Percentiles rank a stretch among this genome's conserved stretches.
These are phyloP conservation scores for Umbelopsis sp. DNA, from an alignment of 371 early-diverging fungal species.

Conservation along the genomic window DNA sequence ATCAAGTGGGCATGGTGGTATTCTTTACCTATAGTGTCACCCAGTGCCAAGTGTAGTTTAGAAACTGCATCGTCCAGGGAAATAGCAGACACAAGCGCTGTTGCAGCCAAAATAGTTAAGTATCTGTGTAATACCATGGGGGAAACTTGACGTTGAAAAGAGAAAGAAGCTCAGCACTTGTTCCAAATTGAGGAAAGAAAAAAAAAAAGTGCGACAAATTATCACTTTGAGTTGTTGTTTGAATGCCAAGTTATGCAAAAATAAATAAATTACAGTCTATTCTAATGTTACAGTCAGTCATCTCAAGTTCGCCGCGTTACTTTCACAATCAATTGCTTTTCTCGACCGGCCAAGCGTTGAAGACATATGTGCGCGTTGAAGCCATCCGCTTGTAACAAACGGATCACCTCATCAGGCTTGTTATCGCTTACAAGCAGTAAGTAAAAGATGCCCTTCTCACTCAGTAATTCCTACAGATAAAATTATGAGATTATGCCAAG, in stretches of 20 bases:
- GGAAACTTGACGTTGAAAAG: neutral
- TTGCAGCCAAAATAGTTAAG: neutral
- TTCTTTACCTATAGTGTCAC: conserved; percentile 19
- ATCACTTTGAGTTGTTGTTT: neutral
- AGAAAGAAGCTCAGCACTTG: no score
- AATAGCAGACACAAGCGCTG: neutral
- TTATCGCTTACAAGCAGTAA: conserved; percentile 90
- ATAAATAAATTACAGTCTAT: no score
- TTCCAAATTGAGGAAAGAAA: no score
- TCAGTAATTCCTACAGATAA: conserved; percentile 59
- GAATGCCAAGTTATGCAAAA: no score
- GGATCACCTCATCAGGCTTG: conserved; percentile 81
- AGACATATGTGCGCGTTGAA: conserved; percentile 35
- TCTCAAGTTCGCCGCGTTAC: conserved; percentile 33
- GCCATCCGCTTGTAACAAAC: conserved; percentile 42
- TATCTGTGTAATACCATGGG: neutral
- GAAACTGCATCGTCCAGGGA: conserved; percentile 19
- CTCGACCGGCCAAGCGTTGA: conserved; percentile 62
- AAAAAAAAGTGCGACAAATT: no score
- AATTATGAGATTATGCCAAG: no score
- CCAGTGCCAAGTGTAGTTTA: conserved; percentile 16
- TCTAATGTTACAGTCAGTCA: no score
- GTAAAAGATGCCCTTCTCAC: conserved; percentile 80
- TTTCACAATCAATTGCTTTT: conserved; percentile 60
- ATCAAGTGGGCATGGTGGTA: conserved; percentile 16